These are phyloP conservation scores for Prunus mongolica DNA, from an alignment of 306 rosid species.

Conservation along the genomic window DNA sequence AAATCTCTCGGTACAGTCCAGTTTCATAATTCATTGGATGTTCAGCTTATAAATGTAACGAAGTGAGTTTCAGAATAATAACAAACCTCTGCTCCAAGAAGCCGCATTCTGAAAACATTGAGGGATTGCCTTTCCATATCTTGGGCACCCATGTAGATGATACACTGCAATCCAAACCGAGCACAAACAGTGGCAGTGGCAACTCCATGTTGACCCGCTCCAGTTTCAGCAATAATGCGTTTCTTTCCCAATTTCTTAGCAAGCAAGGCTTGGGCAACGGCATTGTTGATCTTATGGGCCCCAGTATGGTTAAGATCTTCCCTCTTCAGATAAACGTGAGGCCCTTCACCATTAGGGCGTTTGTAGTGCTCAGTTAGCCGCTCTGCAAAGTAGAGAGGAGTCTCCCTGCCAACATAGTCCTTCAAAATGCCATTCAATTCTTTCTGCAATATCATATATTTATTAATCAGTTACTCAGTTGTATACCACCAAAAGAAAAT, in stretches of 20 bases:
- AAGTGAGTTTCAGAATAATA: slow-evolving; percentile 15
- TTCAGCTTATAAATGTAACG: neutral
- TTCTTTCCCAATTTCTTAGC: slow-evolving; percentile 82
- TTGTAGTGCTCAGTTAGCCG: slow-evolving; percentile 86
- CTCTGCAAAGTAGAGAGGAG: slow-evolving; percentile 90
- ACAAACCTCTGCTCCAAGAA: slow-evolving; percentile 96
- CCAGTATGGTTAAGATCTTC: slow-evolving; percentile 99
- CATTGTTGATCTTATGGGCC: slow-evolving; percentile 96
- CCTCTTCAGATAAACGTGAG: slow-evolving; percentile 81
- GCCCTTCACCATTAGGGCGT: slow-evolving; percentile 84
- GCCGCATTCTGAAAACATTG: slow-evolving; percentile 94
- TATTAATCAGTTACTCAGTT: slow-evolving; percentile 1
- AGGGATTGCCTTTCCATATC: slow-evolving; percentile 98
- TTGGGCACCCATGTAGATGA: slow-evolving; percentile 95
- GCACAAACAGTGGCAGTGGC: slow-evolving; percentile 98
- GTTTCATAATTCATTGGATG: neutral
- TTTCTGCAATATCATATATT: slow-evolving; percentile 48
- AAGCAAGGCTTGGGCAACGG: slow-evolving; percentile 90
- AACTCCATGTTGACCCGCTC: slow-evolving; percentile 99
- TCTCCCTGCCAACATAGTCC: slow-evolving; percentile 96
- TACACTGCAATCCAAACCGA: slow-evolving; percentile 81
- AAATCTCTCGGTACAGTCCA: neutral
- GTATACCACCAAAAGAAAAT: neutral
- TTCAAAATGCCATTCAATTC: slow-evolving; percentile 69
- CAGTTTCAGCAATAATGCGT: slow-evolving; percentile 94